Conservation (phyloP, 1,139 yeast species). For the Nakaseomyces bracarensis region DNA sequence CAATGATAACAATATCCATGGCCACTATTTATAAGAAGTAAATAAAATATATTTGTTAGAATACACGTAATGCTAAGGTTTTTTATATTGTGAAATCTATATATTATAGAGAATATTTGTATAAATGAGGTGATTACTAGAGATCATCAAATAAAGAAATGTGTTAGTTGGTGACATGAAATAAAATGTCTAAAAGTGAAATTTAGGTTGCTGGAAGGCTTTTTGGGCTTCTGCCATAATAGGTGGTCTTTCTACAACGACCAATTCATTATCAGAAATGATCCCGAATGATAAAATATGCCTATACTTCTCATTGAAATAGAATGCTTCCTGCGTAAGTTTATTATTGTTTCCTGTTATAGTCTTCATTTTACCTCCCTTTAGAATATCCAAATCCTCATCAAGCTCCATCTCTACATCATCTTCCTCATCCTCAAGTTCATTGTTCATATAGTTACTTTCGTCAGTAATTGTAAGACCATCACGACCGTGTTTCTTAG, state of each 20-base stretch:
- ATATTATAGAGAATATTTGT: too few relatives aligned
- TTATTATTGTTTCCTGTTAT: slow-evolving; percentile 32
- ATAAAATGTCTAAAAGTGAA: slow-evolving; percentile 40
- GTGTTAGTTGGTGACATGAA: too few relatives aligned
- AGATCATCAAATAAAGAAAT: too few relatives aligned
- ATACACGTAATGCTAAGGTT: too few relatives aligned
- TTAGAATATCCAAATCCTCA: slow-evolving; percentile 2
- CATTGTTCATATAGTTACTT: slow-evolving; percentile 26
- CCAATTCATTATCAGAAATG: slow-evolving; percentile 50
- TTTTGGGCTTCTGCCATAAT: slow-evolving; percentile 44
- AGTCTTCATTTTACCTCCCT: slow-evolving; percentile 17
- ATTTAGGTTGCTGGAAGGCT: slow-evolving; percentile 68
- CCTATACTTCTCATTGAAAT: slow-evolving; percentile 70
- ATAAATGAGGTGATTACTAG: too few relatives aligned
- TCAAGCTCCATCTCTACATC: slow-evolving; percentile 32
- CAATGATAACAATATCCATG: too few relatives aligned
- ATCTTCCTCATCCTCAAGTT: slow-evolving; percentile 29
- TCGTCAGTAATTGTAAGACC: slow-evolving; percentile 46
- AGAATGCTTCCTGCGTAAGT: slow-evolving; percentile 43
- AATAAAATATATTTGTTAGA: too few relatives aligned
- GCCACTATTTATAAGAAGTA: too few relatives aligned
- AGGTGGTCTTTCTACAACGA: slow-evolving; percentile 71
- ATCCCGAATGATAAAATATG: slow-evolving; percentile 59
- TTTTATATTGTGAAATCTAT: too few relatives aligned
- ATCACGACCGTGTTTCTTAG: slow-evolving; percentile 55